Conservation (phyloP, 805 yeast species). For the Grigorovia yakushimaensis region DNA sequence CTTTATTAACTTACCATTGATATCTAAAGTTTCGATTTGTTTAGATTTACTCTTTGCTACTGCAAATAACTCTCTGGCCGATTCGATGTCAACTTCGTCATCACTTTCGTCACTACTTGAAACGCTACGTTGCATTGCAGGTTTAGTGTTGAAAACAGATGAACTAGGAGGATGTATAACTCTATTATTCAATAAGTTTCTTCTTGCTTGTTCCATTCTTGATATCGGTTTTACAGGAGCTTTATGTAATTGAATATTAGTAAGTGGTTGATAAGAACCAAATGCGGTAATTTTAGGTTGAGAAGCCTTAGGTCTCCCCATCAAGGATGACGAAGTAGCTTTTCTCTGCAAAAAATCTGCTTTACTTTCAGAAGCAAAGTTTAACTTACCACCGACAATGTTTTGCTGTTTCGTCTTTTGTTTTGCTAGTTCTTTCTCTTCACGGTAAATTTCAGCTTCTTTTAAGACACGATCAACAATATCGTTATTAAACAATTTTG, state of each 20-base stretch:
- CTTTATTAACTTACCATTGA: conserved; percentile 31
- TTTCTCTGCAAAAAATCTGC: conserved; percentile 28
- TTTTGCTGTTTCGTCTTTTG: conserved; percentile 5
- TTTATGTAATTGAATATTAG: conserved; percentile 14
- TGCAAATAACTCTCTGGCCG: conserved; percentile 29
- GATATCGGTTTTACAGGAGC: conserved; percentile 24
- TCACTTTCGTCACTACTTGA: conserved; percentile 32
- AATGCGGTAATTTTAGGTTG: conserved; percentile 33
- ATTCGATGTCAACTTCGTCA: conserved; percentile 31
- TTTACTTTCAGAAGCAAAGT: conserved; percentile 14
- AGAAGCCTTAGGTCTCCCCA: conserved; percentile 21
- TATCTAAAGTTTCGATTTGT: conserved; percentile 32
- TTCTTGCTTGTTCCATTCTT: conserved; percentile 32
- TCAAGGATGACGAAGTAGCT: conserved; percentile 22
- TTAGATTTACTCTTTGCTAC: conserved; percentile 23
- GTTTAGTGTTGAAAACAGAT: conserved; percentile 38
- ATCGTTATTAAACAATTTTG: conserved; percentile 42
- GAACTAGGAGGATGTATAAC: conserved; percentile 40
- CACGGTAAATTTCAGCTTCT: conserved; percentile 33
- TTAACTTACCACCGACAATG: background rate
- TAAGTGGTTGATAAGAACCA: conserved; percentile 28
- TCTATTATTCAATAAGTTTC: conserved; percentile 22
- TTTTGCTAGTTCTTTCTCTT: conserved; percentile 18
- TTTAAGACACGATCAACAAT: conserved; percentile 45
- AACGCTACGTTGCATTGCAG: conserved; percentile 16